Evolutionary conservation across 2,329 filamentous ascomycete species (phyloP).

Genomic region (Colletotrichum chrysophilum): DNA sequence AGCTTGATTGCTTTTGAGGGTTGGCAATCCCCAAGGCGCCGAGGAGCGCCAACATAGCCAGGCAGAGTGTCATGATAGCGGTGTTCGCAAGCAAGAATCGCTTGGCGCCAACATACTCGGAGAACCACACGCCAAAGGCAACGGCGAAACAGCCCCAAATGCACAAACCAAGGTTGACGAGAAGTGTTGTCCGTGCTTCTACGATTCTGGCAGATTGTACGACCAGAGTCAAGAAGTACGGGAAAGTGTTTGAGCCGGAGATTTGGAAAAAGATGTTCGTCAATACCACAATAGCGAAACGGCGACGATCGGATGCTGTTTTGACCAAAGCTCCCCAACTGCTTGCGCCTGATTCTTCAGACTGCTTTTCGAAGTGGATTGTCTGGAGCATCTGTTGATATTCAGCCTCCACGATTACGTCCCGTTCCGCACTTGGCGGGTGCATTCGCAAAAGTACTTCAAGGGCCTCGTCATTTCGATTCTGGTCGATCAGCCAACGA

Average conservation of each 20-base stretch:
- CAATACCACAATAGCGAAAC: not conserved
- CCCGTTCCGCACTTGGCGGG: not conserved
- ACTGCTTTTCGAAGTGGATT: not conserved
- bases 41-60: not conserved
- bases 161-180: not conserved
- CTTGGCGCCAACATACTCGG: not conserved
- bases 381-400: not conserved
- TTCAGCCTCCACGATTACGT: not conserved
- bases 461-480: not conserved
- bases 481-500: not conserved
- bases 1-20: not conserved
- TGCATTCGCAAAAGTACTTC: not conserved
- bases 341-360: not conserved
- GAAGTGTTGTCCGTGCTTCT: not conserved
- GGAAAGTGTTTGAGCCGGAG: not conserved
- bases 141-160: not conserved
- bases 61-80: not conserved
- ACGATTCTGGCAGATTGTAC: not conserved
- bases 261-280: not conserved
- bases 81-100: not conserved
- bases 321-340: not conserved
- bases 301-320: not conserved
- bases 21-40: not conserved
- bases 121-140: not conserved
- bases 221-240: not conserved